Evolutionary conservation across 495 filamentous ascomycete species (phyloP).

Genomic region (Penicillium desertorum): DNA sequence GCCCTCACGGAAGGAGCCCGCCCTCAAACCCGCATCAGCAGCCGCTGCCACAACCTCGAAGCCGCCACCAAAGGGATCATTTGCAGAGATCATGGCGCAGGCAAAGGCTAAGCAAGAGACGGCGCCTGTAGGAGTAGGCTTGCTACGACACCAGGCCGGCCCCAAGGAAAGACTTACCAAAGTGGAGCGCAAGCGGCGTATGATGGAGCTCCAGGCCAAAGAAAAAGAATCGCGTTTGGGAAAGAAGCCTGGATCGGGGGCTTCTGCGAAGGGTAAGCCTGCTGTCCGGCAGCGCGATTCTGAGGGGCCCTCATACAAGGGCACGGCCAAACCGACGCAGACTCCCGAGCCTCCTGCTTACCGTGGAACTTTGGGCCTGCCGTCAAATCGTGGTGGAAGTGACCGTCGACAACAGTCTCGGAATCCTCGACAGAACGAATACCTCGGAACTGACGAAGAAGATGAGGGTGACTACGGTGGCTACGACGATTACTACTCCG

Average conservation of each 20-base stretch:
- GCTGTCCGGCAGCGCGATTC: constrained; percentile 29
- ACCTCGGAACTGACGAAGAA: constrained; percentile 50
- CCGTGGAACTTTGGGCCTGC: constrained; percentile 54
- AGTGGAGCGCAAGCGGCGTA: constrained; percentile 40
- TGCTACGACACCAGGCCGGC: constrained; percentile 38
- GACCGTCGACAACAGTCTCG: constrained; percentile 39
- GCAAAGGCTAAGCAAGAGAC: constrained; percentile 41
- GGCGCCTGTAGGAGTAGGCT: constrained; percentile 35
- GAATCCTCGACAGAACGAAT: constrained; percentile 44
- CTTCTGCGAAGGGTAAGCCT: constrained; percentile 24
- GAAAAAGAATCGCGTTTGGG: constrained; percentile 33
- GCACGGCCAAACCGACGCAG: constrained; percentile 49
- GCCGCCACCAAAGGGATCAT: constrained; percentile 45
- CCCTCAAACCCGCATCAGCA: constrained; percentile 4
- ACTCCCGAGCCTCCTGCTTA: constrained; percentile 45
- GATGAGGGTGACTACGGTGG: constrained; percentile 48
- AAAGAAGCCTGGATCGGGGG: constrained; percentile 26
- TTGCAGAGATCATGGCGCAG: constrained; percentile 43
- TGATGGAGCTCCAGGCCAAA: constrained; percentile 35
- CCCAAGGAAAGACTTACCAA: constrained; percentile 44
- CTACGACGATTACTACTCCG: constrained; percentile 57
- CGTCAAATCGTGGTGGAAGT: constrained; percentile 25
- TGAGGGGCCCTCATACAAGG: constrained; percentile 47
- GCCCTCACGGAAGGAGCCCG: constrained; percentile 11
- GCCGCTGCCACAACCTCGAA: constrained; percentile 30